These are phyloP conservation scores for Hypoxylon sp. DNA, from an alignment of 2,329 filamentous ascomycete species.

Conservation along the genomic window DNA sequence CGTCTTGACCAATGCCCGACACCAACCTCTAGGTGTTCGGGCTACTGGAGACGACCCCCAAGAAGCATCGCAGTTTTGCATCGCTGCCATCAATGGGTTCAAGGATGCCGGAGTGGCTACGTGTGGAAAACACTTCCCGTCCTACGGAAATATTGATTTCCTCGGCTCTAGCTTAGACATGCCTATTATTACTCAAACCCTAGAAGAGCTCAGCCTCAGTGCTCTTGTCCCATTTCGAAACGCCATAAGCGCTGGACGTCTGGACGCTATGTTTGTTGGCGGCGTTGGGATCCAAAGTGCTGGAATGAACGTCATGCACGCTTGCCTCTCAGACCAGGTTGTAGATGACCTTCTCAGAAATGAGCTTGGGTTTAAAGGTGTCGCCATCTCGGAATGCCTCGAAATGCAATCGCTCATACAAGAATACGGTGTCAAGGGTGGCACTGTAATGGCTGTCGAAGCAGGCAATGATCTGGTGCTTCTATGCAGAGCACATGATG, in stretches of 20 bases:
- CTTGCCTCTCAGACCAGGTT: conserved; percentile 91
- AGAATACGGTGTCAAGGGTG: conserved; percentile 96
- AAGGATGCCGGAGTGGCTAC: conserved; percentile 90
- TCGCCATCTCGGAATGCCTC: conserved; percentile 93
- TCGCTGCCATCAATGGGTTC: conserved; percentile 91
- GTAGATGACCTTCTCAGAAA: conserved; percentile 90
- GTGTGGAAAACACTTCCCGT: conserved; percentile 96
- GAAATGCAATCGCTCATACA: conserved; percentile 97
- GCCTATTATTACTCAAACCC: conserved; percentile 93
- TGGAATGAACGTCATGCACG: conserved; percentile 95
- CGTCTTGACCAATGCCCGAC: conserved; percentile 91
- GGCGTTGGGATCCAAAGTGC: conserved; percentile 93
- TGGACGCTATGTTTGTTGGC: conserved; percentile 96
- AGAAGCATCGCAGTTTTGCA: conserved; percentile 92
- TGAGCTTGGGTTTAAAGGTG: conserved; percentile 89
- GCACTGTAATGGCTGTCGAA: conserved; percentile 97
- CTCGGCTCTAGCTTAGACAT: conserved; percentile 91
- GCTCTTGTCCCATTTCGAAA: conserved; percentile 93
- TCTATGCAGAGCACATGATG: conserved; percentile 86
- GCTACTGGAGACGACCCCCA: conserved; percentile 94
- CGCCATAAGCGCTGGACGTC: conserved; percentile 81
- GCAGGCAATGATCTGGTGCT: conserved; percentile 94
- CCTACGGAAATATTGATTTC: conserved; percentile 95
- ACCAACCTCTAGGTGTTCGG: conserved; percentile 90
- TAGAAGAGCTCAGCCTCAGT: conserved; percentile 92